Conservation (phyloP, 2,329 filamentous ascomycete genomes). For the Nannizziopsis arthrosporioides region DNA sequence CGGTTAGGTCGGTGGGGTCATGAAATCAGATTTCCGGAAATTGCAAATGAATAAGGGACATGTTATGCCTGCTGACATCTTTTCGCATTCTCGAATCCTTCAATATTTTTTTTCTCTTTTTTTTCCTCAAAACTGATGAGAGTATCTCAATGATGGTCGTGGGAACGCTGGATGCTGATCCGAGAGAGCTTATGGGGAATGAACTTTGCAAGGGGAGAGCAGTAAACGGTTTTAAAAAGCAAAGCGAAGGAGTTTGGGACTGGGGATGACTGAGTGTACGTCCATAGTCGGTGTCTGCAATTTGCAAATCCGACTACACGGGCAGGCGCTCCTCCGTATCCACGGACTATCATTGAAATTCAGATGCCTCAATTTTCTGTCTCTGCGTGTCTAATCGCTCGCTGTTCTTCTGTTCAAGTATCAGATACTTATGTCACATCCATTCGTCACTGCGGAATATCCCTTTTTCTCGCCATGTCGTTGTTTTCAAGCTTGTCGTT, state of each 20-base stretch:
- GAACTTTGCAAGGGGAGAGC: slow-evolving; percentile 2
- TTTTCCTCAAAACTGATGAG: not conserved
- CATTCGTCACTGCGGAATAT: too few species aligned
- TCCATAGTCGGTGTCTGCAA: slow-evolving; percentile 4
- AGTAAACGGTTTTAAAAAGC: slow-evolving; percentile 1
- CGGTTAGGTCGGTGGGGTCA: slow-evolving; percentile 9
- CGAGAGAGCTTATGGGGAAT: not conserved
- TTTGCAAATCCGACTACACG: not conserved
- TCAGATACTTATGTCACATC: not conserved
- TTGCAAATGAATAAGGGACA: slow-evolving; percentile 10
- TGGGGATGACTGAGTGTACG: slow-evolving; percentile 9
- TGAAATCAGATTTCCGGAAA: slow-evolving; percentile 12
- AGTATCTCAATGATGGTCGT: not conserved
- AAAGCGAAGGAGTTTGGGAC: not conserved
- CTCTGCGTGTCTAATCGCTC: not conserved
- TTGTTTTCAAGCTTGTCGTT: too few species aligned
- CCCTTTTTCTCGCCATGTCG: too few species aligned
- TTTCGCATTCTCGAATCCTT: too few species aligned
- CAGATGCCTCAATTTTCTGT: slow-evolving; percentile 7
- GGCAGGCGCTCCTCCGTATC: not conserved
- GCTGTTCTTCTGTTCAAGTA: not conserved
- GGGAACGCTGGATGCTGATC: not conserved
- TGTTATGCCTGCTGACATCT: slow-evolving; percentile 3
- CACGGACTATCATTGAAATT: slow-evolving; percentile 6
- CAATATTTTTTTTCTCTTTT: not conserved